Evolutionary conservation across 345 rosid species (phyloP).

Genomic region (Dipteronia sinensis): DNA sequence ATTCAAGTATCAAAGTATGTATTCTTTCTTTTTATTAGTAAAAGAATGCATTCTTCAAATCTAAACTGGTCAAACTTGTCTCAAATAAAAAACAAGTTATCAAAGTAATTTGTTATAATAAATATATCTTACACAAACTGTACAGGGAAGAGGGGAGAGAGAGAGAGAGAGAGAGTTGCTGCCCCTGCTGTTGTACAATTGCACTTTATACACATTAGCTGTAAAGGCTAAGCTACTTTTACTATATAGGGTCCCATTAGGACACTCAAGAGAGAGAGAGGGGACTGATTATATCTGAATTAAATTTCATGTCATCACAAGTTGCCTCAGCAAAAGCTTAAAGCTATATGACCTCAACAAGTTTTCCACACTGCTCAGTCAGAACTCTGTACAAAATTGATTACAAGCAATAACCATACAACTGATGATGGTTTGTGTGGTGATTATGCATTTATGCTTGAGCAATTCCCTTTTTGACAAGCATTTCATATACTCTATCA

Average conservation of each 20-base stretch:
- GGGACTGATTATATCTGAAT: not conserved
- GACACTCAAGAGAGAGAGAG: not conserved
- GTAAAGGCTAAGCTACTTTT: not conserved
- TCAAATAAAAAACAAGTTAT: no score
- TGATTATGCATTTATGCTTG: slow-evolving; percentile 46
- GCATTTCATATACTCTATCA: slow-evolving; percentile 81
- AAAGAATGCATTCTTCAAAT: not conserved
- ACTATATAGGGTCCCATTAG: not conserved
- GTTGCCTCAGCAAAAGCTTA: no score
- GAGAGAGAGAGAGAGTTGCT: not conserved
- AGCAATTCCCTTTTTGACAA: slow-evolving; percentile 64
- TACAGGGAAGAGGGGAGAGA: no score
- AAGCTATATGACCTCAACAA: no score
- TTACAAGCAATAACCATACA: not conserved
- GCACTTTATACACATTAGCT: slow-evolving; percentile 14
- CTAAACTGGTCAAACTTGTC: not conserved
- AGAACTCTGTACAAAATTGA: not conserved
- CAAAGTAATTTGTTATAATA: no score
- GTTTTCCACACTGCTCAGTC: no score
- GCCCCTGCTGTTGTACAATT: not conserved
- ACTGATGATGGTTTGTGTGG: not conserved
- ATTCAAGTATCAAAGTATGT: not conserved
- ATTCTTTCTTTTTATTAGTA: not conserved
- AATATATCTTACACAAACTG: not conserved
- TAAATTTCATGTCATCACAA: not conserved